Evolutionary conservation across 495 filamentous ascomycete species (phyloP), one percentile per base, ranked within the genome.

Genomic region (Penicillium cosmopolitanum): DNA sequence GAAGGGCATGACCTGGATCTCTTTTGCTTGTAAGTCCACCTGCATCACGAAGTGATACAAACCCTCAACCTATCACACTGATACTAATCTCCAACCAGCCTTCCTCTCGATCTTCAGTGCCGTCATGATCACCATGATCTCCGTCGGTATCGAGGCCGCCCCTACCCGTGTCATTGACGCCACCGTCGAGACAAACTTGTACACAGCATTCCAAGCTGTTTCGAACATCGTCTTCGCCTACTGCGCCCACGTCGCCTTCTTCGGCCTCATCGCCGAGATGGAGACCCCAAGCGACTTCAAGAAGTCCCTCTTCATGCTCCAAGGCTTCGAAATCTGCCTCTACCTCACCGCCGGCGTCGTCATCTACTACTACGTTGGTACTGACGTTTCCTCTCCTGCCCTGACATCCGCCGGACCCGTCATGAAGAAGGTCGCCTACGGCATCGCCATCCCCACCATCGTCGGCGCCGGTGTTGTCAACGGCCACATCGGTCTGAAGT

Each of bases 221-320:
- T 79, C 80, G 6, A 82, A 84, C 64, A 82, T 83, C 50, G 77
- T 82, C 60, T 82, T 84, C 61, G 79, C 79, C 28, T 82, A 80
- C 70, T 83, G 82, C 78, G 77, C 88, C 58, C 82, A 91, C 77
- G 77, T 90, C 66, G 83, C 87, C 64, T 88, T 91, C 77, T 90
- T 93, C 77, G 83, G 80, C 56, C 86, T 94, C 66, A 89, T 91
- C 66, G 84, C 87, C 57, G 90, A 94, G 70, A 88, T 94, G 82
- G 83, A 87, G 64, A 80, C 83, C 0, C 89, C 89, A 1, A 65
- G 72, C 43, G 84, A 90, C 65, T 91, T 84, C 66, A 77, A 79
- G 55, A 90, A 89, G 75, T 82, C 89, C 2, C 82, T 92, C 35
- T 80, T 80, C 57, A 67, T 85, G 54, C 84, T 90, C 3, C 87